Percentiles rank a stretch among this genome's conserved stretches.
phyloP scores from a whole-genome alignment of 768 basidiomycete genomes.

The Rhizopogon salebrosus region DNA sequence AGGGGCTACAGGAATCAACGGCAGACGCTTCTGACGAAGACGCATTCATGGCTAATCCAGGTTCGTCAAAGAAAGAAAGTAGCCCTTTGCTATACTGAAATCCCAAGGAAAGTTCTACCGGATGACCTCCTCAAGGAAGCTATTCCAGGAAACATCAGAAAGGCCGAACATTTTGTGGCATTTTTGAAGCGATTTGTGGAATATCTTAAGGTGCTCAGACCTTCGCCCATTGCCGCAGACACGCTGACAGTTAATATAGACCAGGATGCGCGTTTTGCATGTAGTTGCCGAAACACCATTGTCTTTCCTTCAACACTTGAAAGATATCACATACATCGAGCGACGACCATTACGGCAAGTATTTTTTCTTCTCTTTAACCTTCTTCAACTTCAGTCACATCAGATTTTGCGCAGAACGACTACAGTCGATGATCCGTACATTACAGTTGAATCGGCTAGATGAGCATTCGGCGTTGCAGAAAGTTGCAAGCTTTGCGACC shows the following conservation, averaged over 20 bases:
- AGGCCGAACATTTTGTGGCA: constrained; percentile 98
- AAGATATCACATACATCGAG: constrained; percentile 99
- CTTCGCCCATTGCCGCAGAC: neutral
- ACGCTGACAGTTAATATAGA: constrained; percentile 44
- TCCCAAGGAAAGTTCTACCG: constrained; percentile 63
- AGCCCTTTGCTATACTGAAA: neutral
- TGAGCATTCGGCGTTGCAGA: constrained; percentile 88
- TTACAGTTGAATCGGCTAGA: constrained; percentile 85
- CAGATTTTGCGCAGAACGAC: constrained; percentile 94
- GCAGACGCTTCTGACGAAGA: constrained; percentile 65
- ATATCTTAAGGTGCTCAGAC: constrained; percentile 80
- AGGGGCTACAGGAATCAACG: constrained; percentile 79
- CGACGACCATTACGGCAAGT: constrained; percentile 81
- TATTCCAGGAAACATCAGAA: constrained; percentile 95
- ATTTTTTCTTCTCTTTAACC: neutral
- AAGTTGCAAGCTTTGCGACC: constrained; percentile 94
- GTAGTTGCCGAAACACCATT: constrained; percentile 98
- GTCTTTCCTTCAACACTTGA: constrained; percentile 95
- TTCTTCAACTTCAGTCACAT: constrained; percentile 2
- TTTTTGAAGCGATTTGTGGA: constrained; percentile 98
- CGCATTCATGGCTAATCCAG: constrained; percentile 82
- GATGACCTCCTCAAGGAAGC: constrained; percentile 95
- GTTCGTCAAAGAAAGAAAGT: constrained; percentile 36
- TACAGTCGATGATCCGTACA: constrained; percentile 91
- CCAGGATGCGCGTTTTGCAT: constrained; percentile 97